These are phyloP conservation scores for Kodamaea nitidulidarum DNA, from an alignment of 805 yeast species.

Conservation along the genomic window DNA sequence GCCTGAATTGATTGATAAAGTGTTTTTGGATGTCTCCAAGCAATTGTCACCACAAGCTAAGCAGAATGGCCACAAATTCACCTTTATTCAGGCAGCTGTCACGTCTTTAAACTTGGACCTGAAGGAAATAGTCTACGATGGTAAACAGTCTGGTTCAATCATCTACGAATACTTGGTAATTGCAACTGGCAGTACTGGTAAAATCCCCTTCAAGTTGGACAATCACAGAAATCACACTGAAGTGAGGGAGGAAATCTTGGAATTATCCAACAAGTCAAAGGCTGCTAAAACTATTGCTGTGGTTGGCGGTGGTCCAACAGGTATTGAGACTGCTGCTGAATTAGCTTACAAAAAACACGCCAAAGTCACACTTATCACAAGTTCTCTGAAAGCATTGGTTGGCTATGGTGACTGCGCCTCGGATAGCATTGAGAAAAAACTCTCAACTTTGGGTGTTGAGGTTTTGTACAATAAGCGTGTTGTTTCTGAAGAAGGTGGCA, in stretches of 20 bases:
- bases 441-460: slow-evolving; percentile 18
- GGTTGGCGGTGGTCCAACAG: slow-evolving; percentile 35
- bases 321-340: slow-evolving; percentile 38
- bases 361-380: slow-evolving; percentile 26
- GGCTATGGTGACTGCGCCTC: slow-evolving; percentile 14
- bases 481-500: slow-evolving; percentile 6
- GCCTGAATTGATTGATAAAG: slow-evolving; percentile 16
- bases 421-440: slow-evolving; percentile 14
- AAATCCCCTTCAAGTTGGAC: slow-evolving; percentile 23
- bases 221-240: slow-evolving; percentile 12
- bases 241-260: slow-evolving; percentile 15
- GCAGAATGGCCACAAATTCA: slow-evolving; percentile 11
- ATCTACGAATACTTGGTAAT: slow-evolving; percentile 31
- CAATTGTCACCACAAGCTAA: slow-evolving; percentile 15
- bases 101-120: slow-evolving; percentile 23
- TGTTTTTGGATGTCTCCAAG: slow-evolving; percentile 17
- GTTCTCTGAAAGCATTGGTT: slow-evolving; percentile 17
- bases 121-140: slow-evolving; percentile 15
- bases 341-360: slow-evolving; percentile 19
- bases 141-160: slow-evolving; percentile 8
- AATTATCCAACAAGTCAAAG: slow-evolving; percentile 15
- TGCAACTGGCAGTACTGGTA: slow-evolving; percentile 29
- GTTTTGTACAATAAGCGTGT: slow-evolving; percentile 21
- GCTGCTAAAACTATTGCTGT: slow-evolving; percentile 29
- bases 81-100: slow-evolving; percentile 24